Evolutionary conservation across 208 protist species (phyloP).

Genomic region (Novymonas esmeraldas): DNA sequence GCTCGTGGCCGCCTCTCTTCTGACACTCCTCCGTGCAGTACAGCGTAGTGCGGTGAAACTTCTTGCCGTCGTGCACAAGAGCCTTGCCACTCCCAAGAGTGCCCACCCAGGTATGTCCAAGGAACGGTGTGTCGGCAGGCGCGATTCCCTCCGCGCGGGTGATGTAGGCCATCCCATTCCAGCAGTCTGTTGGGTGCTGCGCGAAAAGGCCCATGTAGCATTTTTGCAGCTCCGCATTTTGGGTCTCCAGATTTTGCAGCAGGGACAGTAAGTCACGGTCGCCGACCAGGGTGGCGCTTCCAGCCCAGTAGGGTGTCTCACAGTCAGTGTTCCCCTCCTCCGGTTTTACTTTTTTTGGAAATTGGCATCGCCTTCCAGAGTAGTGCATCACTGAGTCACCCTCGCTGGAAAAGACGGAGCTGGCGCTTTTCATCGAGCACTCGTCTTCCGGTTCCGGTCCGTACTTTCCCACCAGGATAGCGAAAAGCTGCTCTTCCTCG

Average conservation of each 20-base stretch:
- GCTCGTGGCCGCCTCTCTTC: constrained; percentile 44
- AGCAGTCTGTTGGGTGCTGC: constrained; percentile 57
- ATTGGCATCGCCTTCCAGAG: constrained; percentile 51
- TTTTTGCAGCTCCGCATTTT: constrained; percentile 69
- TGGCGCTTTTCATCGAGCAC: constrained; percentile 7
- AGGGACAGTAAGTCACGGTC: constrained; percentile 64
- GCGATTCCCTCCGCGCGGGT: constrained; percentile 47
- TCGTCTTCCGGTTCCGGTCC: constrained; percentile 53
- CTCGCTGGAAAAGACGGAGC: constrained; percentile 51
- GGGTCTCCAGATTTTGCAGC: constrained; percentile 53
- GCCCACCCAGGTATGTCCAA: constrained; percentile 72
- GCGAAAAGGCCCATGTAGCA: constrained; percentile 75
- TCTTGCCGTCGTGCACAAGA: constrained; percentile 55
- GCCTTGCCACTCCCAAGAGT: constrained; percentile 56
- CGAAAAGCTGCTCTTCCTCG: constrained; percentile 75
- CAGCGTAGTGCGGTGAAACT: constrained; percentile 57
- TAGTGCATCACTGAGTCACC: constrained; percentile 58
- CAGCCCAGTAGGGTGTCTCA: constrained; percentile 81
- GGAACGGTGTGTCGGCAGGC: constrained; percentile 43
- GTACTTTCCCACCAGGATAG: constrained; percentile 74
- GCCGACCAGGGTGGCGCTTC: constrained; percentile 45
- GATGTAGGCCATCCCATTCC: constrained; percentile 83
- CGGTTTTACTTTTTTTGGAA: constrained; percentile 63
- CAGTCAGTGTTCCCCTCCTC: constrained; percentile 76
- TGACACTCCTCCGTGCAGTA: constrained; percentile 82